A percentile compares a stretch with the other conserved stretches of the same genome.
Evolutionary conservation across 306 rosid species (phyloP).

Genomic region (Coriaria nepalensis): DNA sequence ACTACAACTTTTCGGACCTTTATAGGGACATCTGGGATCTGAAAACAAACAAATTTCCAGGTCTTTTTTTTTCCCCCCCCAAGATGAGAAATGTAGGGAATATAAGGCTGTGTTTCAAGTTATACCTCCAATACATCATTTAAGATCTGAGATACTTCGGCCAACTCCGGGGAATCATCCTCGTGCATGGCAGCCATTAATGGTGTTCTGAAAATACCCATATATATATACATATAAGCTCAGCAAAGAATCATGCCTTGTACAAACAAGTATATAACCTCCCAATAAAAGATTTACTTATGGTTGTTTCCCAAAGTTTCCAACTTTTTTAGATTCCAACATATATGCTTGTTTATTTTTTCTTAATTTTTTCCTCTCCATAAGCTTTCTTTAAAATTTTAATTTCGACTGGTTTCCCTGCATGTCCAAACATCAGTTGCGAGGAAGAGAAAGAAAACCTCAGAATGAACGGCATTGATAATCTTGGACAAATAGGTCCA

Average conservation of each 20-base stretch:
- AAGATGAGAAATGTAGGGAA: neutral
- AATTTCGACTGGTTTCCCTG: too few relatives aligned
- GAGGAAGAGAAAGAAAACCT: slow-evolving; percentile 28
- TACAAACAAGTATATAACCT: too few relatives aligned
- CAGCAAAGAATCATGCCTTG: neutral
- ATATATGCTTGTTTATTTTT: too few relatives aligned
- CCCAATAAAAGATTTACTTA: too few relatives aligned
- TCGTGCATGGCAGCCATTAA: slow-evolving; percentile 78
- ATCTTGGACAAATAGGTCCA: slow-evolving; percentile 51
- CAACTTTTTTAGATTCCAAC: too few relatives aligned
- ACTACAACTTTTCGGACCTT: slow-evolving; percentile 63
- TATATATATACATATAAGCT: neutral
- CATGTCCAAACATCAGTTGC: neutral
- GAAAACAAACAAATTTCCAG: slow-evolving; percentile 7
- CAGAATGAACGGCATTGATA: slow-evolving; percentile 48
- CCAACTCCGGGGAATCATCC: slow-evolving; percentile 65
- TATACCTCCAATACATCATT: slow-evolving; percentile 56
- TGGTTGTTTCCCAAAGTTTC: too few relatives aligned
- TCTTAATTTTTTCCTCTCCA: too few relatives aligned
- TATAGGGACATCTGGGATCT: slow-evolving; percentile 57
- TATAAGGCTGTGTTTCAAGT: neutral
- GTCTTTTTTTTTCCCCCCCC: neutral
- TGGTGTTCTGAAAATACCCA: slow-evolving; percentile 48
- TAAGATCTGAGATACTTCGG: slow-evolving; percentile 50
- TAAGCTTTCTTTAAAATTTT: too few relatives aligned